A percentile compares a stretch with the other conserved stretches of the same genome.
phyloP scores from a whole-genome alignment of 2,329 filamentous ascomycete species.

The Cordyceps tenuipes region DNA sequence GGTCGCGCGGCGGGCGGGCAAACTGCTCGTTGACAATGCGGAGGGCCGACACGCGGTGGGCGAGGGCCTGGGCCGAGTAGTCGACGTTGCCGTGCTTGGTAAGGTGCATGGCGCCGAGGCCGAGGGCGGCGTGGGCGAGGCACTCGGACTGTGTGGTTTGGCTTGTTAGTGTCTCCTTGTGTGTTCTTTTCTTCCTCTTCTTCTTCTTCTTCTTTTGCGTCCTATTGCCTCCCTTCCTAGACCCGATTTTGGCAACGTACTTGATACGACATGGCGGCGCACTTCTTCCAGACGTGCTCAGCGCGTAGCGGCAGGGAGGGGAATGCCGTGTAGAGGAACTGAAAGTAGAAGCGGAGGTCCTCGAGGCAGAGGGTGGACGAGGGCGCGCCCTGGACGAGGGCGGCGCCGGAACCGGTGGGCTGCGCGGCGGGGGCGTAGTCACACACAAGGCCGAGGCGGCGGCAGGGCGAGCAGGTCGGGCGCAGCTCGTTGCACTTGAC shows the following conservation, averaged over 20 bases:
- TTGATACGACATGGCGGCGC: slow-evolving; percentile 26
- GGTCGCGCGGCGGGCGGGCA: slow-evolving; percentile 17
- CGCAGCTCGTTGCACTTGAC: slow-evolving; percentile 25
- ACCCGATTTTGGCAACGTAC: slow-evolving; percentile 15
- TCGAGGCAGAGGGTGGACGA: slow-evolving; percentile 26
- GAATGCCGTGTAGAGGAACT: slow-evolving; percentile 38
- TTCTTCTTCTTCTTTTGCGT: neutral
- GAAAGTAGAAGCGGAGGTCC: slow-evolving; percentile 43
- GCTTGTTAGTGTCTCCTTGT: neutral
- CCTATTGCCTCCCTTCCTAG: neutral
- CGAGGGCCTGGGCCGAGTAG: slow-evolving; percentile 23
- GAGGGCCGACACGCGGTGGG: slow-evolving; percentile 29
- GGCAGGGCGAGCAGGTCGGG: slow-evolving; percentile 24
- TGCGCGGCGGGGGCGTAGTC: slow-evolving; percentile 19
- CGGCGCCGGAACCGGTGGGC: slow-evolving; percentile 15
- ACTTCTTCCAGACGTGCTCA: slow-evolving; percentile 25
- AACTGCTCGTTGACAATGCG: slow-evolving; percentile 26
- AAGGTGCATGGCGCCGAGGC: slow-evolving; percentile 29
- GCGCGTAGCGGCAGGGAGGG: slow-evolving; percentile 28
- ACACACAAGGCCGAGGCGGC: slow-evolving; percentile 26
- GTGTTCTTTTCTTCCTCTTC: no score
- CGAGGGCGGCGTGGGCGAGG: slow-evolving; percentile 30
- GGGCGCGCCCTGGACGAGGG: slow-evolving; percentile 1
- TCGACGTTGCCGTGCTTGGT: slow-evolving; percentile 21
- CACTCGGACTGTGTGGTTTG: slow-evolving; percentile 24